Conservation (phyloP, 371 early-diverging fungal species). For the Mucor circinelloides region DNA sequence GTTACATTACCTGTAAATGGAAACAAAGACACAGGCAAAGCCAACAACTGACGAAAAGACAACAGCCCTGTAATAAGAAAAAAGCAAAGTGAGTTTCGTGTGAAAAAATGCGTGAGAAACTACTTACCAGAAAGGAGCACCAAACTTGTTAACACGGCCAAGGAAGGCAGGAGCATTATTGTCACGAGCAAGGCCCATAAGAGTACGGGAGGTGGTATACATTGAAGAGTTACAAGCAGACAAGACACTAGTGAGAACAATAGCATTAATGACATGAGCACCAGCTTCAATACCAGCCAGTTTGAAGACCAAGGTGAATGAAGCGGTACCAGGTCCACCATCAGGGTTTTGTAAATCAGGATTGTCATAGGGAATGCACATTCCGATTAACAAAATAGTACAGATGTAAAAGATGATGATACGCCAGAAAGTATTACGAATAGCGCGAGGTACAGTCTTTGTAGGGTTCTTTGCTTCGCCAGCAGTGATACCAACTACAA, state of each 20-base stretch:
- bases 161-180: conserved; percentile 67
- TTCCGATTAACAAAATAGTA: conserved; percentile 70
- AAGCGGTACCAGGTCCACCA: conserved; percentile 56
- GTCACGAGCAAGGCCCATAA: conserved; percentile 66
- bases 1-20: conserved; percentile 41
- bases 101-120: conserved; percentile 1
- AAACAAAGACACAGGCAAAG: conserved; percentile 57
- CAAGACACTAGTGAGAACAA: conserved; percentile 65
- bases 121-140: conserved; percentile 55
- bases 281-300: conserved; percentile 66
- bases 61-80: conserved; percentile 36
- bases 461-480: conserved; percentile 76
- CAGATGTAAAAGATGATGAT: conserved; percentile 71
- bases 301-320: conserved; percentile 70
- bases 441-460: conserved; percentile 71
- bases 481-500: conserved; percentile 67
- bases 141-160: conserved; percentile 48
- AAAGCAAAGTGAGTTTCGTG: not conserved
- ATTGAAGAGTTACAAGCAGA: conserved; percentile 76
- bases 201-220: conserved; percentile 68
- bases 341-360: conserved; percentile 48
- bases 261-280: conserved; percentile 72
- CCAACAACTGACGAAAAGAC: conserved; percentile 58
- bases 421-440: conserved; percentile 75
- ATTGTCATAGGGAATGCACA: conserved; percentile 64